Conservation (phyloP, 2,329 filamentous ascomycete genomes). For the Rhinocladiella mackenziei region DNA sequence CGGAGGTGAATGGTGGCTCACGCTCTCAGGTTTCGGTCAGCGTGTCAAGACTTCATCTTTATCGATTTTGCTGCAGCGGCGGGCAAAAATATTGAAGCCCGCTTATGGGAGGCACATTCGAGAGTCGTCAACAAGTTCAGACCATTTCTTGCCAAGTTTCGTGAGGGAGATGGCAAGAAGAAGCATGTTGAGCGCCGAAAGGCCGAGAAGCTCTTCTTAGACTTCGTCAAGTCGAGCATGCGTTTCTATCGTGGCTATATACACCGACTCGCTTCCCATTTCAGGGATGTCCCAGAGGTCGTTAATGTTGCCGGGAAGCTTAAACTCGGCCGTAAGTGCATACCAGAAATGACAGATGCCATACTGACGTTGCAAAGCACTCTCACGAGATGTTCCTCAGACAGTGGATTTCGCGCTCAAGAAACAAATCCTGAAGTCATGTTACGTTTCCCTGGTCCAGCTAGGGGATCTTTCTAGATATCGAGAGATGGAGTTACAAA, state of each 20-base stretch:
- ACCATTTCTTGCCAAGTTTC: constrained; percentile 57
- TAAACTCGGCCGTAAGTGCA: constrained; percentile 44
- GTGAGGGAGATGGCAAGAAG: constrained; percentile 49
- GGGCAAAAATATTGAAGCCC: constrained; percentile 61
- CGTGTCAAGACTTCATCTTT: constrained; percentile 26
- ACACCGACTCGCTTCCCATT: constrained; percentile 64
- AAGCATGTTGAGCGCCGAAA: constrained; percentile 66
- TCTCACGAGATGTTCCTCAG: constrained; percentile 45
- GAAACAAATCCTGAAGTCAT: constrained; percentile 64
- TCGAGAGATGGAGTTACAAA: constrained; percentile 66
- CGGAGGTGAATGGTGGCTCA: constrained; percentile 10
- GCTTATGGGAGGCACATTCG: constrained; percentile 75
- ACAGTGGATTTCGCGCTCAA: constrained; percentile 51
- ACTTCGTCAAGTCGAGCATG: constrained; percentile 82
- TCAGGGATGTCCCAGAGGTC: constrained; percentile 55
- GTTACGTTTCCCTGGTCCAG: constrained; percentile 76
- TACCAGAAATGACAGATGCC: not conserved
- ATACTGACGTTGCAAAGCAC: constrained; percentile 42
- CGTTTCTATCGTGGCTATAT: constrained; percentile 86
- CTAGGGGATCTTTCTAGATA: constrained; percentile 90
- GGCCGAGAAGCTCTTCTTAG: constrained; percentile 73
- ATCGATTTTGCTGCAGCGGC: constrained; percentile 45
- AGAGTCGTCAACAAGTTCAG: constrained; percentile 75
- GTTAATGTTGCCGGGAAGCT: constrained; percentile 53
- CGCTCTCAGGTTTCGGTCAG: constrained; percentile 20